phyloP scores from a whole-genome alignment of 2,329 filamentous ascomycete genomes.

The Chlorencoelia australis region DNA sequence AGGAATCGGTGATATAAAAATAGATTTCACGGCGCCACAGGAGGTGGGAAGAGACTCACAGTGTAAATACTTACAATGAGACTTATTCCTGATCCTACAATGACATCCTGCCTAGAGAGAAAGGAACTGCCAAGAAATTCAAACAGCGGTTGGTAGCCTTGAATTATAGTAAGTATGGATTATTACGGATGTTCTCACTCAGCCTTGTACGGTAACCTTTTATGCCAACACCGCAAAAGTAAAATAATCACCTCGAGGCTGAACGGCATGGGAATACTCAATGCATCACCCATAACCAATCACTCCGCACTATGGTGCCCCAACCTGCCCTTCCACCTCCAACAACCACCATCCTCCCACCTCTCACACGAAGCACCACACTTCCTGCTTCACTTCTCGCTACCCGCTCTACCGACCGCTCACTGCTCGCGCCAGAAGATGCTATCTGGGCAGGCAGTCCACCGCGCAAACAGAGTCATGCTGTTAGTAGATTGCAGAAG shows the following conservation, averaged over 20 bases:
- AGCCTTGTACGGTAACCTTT: not conserved
- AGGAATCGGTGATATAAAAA: no score
- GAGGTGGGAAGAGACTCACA: no score
- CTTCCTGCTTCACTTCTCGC: constrained; percentile 10
- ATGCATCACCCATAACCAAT: constrained; percentile 2
- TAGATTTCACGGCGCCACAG: no score
- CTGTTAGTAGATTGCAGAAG: constrained; percentile 32
- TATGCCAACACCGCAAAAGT: not conserved
- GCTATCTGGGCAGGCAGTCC: constrained; percentile 59
- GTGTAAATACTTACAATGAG: no score
- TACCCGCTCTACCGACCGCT: constrained; percentile 39
- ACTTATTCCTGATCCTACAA: no score
- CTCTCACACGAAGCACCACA: constrained; percentile 20
- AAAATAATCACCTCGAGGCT: constrained; percentile 2
- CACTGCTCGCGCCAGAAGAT: constrained; percentile 73
- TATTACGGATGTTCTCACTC: no score
- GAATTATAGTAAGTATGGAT: no score
- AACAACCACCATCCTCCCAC: constrained; percentile 13
- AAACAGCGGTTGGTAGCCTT: no score
- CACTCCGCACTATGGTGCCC: constrained; percentile 23
- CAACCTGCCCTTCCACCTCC: constrained; percentile 17
- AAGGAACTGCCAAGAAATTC: no score
- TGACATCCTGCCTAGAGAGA: no score
- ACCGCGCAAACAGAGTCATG: constrained; percentile 38
- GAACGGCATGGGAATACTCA: constrained; percentile 1